phyloP scores from a whole-genome alignment of 352 stramenopile species.

The Pythium dissimile region DNA sequence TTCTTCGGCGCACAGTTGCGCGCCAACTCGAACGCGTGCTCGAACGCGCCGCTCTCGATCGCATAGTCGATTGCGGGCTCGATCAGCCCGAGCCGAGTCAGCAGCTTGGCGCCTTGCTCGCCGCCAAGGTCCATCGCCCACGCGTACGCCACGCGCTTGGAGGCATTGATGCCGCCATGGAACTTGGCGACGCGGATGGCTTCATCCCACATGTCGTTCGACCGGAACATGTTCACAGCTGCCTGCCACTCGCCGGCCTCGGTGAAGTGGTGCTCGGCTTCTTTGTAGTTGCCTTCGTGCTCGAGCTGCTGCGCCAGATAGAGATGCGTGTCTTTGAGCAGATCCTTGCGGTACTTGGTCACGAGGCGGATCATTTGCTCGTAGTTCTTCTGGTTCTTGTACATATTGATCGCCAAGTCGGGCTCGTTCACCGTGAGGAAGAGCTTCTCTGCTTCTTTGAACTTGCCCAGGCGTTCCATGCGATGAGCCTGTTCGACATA shows the following conservation, averaged over 20 bases:
- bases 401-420: conserved; percentile 95
- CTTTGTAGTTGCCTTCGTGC: conserved; percentile 89
- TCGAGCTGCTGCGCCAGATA: conserved; percentile 92
- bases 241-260: conserved; percentile 89
- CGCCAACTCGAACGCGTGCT: conserved; percentile 92
- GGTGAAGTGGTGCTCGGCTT: conserved; percentile 93
- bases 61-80: conserved; percentile 93
- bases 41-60: conserved; percentile 90
- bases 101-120: conserved; percentile 88
- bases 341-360: conserved; percentile 89
- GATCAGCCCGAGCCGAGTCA: conserved; percentile 90
- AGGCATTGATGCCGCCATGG: conserved; percentile 89
- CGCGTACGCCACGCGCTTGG: conserved; percentile 92
- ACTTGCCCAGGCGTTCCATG: conserved; percentile 87
- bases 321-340: conserved; percentile 92
- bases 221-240: conserved; percentile 94
- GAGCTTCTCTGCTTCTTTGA: conserved; percentile 93
- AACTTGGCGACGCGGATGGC: conserved; percentile 93
- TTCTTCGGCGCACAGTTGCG: conserved; percentile 83
- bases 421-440: conserved; percentile 92
- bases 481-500: conserved; percentile 93
- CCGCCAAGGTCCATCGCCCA: conserved; percentile 91
- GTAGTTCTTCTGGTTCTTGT: conserved; percentile 95
- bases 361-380: conserved; percentile 95
- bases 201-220: conserved; percentile 94